Evolutionary conservation across 2,329 filamentous ascomycete species (phyloP).

Genomic region (Aureobasidium lini): DNA sequence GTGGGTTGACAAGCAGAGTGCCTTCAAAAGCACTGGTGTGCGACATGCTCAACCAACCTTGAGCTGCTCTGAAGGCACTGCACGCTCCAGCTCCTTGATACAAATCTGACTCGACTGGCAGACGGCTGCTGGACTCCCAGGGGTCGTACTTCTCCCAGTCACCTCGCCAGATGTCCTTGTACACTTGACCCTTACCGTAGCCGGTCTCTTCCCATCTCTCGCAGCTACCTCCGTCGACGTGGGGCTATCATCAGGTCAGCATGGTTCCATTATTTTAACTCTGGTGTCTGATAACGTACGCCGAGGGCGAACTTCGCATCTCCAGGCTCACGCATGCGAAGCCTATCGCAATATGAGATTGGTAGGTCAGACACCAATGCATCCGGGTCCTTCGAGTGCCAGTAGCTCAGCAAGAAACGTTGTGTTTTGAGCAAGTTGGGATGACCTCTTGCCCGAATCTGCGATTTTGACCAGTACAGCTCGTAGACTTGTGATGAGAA

Average conservation of each 20-base stretch:
- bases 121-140: conserved; percentile 66
- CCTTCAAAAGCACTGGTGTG: conserved; percentile 66
- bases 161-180: conserved; percentile 64
- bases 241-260: conserved; percentile 32
- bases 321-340: conserved; percentile 48
- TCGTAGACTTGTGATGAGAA: conserved; percentile 38
- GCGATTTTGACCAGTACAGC: conserved; percentile 42
- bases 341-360: conserved; percentile 41
- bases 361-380: conserved; percentile 41
- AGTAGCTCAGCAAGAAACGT: conserved; percentile 42
- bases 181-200: conserved; percentile 57
- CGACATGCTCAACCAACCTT: conserved; percentile 82
- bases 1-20: conserved; percentile 73
- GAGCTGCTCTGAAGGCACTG: conserved; percentile 79
- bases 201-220: conserved; percentile 52
- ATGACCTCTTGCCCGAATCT: conserved; percentile 41
- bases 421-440: conserved; percentile 41
- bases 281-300: background rate
- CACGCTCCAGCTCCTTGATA: conserved; percentile 78
- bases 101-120: conserved; percentile 62
- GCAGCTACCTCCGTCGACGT: conserved; percentile 44
- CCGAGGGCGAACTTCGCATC: conserved; percentile 47
- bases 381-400: conserved; percentile 38
- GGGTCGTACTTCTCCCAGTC: conserved; percentile 71
- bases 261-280: background rate